phyloP scores from a whole-genome alignment of 441 rosid genomes.

The Corymbia citriodora region DNA sequence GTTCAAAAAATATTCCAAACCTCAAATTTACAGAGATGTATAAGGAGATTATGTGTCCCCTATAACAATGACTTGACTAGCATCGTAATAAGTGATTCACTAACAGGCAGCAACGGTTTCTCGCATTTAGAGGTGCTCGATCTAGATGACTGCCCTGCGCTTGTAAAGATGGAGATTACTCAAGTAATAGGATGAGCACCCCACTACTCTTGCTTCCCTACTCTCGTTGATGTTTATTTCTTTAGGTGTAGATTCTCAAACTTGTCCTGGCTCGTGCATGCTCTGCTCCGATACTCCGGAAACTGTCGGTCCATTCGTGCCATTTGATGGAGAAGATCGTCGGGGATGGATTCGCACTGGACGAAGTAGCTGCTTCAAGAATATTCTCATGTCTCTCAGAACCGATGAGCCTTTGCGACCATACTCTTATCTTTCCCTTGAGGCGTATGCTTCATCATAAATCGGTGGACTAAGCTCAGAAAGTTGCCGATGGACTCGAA shows the following conservation, averaged over 20 bases:
- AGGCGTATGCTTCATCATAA: not conserved
- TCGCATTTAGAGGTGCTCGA: not conserved
- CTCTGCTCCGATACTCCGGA: not conserved
- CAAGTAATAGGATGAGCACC: not conserved
- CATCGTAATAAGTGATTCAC: not conserved
- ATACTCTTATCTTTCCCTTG: not conserved
- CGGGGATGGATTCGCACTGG: not conserved
- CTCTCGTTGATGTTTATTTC: not conserved
- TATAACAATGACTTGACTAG: not conserved
- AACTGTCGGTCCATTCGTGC: not conserved
- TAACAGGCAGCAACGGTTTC: not conserved
- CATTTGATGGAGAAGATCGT: not conserved
- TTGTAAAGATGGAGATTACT: not conserved
- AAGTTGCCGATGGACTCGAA: not conserved
- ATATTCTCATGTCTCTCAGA: not conserved
- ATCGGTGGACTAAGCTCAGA: not conserved
- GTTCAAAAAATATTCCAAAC: not conserved
- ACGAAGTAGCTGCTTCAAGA: not conserved
- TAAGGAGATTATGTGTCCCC: not conserved
- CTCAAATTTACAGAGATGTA: not conserved
- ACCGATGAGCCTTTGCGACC: not conserved
- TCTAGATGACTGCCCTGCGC: accelerated
- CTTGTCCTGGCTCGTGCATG: not conserved
- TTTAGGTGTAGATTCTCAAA: not conserved
- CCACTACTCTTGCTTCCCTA: not conserved